phyloP scores from a whole-genome alignment of 73 alveolate genomes.

The Paraurostyla sp. region DNA sequence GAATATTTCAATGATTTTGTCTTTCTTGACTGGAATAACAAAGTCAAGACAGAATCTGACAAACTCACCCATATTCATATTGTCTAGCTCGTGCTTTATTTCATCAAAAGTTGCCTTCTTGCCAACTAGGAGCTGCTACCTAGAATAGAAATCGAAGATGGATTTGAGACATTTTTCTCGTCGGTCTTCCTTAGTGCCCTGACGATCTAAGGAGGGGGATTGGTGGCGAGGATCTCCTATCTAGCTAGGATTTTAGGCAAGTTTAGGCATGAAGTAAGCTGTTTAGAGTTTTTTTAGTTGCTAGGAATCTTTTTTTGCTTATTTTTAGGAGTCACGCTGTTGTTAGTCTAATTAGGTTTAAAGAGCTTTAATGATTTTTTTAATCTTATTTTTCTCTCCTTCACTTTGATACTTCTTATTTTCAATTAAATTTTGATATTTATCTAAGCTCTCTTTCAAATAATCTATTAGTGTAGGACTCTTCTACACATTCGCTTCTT shows the following conservation, averaged over 20 bases:
- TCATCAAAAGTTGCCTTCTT: slow-evolving; percentile 91
- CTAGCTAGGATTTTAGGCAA: neutral
- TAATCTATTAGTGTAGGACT: slow-evolving; percentile 21
- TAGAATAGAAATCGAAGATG: slow-evolving; percentile 86
- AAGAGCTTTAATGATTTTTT: neutral
- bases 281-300: neutral
- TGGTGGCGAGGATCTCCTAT: neutral
- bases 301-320: neutral
- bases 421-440: neutral
- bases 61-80: slow-evolving; percentile 88
- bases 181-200: slow-evolving; percentile 68
- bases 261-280: slow-evolving; percentile 8
- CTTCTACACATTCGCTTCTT: neutral
- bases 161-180: slow-evolving; percentile 80
- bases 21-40: slow-evolving; percentile 77
- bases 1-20: slow-evolving; percentile 76
- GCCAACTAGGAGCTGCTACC: slow-evolving; percentile 84
- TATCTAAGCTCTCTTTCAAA: neutral
- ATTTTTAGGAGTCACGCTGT: neutral
- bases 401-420: neutral
- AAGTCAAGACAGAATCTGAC: slow-evolving; percentile 86
- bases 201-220: too few species aligned
- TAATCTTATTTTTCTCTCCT: neutral
- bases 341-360: neutral
- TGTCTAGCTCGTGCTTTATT: slow-evolving; percentile 76